phyloP scores from a whole-genome alignment of 352 stramenopile species.

The Globisporangium paddicum region DNA sequence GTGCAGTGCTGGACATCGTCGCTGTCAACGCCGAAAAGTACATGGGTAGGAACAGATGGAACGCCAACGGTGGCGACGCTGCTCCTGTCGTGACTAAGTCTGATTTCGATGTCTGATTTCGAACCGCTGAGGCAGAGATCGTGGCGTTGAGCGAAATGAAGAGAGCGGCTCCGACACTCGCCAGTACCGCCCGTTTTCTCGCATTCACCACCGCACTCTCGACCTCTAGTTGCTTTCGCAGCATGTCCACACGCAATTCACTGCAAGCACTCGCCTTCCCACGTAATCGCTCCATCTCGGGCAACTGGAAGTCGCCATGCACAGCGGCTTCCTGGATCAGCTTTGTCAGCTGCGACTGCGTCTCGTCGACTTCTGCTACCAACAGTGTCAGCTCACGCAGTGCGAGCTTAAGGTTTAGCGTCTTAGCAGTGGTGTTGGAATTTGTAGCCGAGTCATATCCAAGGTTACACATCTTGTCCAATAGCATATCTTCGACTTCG shows the following conservation, averaged over 20 bases:
- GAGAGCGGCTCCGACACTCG: slow-evolving; percentile 28
- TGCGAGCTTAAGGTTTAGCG: slow-evolving; percentile 18
- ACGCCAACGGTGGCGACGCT: slow-evolving; percentile 17
- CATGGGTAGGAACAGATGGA: slow-evolving; percentile 31
- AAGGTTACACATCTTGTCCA: slow-evolving; percentile 46
- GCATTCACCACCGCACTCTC: slow-evolving; percentile 9
- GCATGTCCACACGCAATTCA: slow-evolving; percentile 19
- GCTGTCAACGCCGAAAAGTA: slow-evolving; percentile 9
- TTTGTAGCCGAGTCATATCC: neutral
- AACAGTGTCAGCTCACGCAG: slow-evolving; percentile 27
- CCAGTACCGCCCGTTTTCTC: slow-evolving; percentile 17
- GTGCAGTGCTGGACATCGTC: neutral
- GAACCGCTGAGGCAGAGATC: too few species aligned
- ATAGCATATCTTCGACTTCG: slow-evolving; percentile 28
- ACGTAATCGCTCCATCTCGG: slow-evolving; percentile 31
- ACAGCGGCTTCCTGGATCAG: slow-evolving; percentile 36
- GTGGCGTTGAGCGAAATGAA: slow-evolving; percentile 40
- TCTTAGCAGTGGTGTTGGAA: slow-evolving; percentile 6
- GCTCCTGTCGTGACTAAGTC: neutral
- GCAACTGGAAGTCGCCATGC: slow-evolving; percentile 36
- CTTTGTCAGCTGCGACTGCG: slow-evolving; percentile 26
- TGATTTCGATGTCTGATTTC: neutral
- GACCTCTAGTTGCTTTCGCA: slow-evolving; percentile 12
- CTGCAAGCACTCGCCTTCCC: slow-evolving; percentile 20
- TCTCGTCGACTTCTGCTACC: slow-evolving; percentile 12